These are phyloP conservation scores for Cryptosporidium viatorum DNA, from an alignment of 169 alveolate species.

Conservation along the genomic window DNA sequence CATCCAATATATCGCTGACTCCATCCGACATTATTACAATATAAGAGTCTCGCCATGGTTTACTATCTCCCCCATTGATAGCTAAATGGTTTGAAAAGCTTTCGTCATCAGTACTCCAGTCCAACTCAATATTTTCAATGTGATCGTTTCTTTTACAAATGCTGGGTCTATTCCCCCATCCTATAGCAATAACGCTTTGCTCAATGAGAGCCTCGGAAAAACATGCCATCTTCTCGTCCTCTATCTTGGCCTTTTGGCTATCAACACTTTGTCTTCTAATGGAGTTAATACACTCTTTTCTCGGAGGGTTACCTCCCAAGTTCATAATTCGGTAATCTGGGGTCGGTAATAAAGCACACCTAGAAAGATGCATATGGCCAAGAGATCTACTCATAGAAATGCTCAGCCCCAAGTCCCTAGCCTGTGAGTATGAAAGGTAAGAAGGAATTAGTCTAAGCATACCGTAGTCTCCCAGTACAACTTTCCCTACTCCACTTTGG, in stretches of 20 bases:
- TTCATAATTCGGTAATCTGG: conserved; percentile 50
- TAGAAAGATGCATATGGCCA: conserved; percentile 66
- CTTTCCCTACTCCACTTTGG: conserved; percentile 65
- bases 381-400: conserved; percentile 74
- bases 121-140: conserved; percentile 13
- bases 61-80: not conserved
- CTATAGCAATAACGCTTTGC: conserved; percentile 48
- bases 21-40: conserved; percentile 68
- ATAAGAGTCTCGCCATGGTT: not conserved
- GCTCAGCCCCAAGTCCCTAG: conserved; percentile 58
- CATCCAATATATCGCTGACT: conserved; percentile 59
- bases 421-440: conserved; percentile 42
- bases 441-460: conserved; percentile 60
- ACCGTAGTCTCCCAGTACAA: conserved; percentile 53
- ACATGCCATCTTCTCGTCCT: conserved; percentile 48
- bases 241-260: not conserved
- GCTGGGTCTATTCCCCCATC: conserved; percentile 38
- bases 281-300: conserved; percentile 30
- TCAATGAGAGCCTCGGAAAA: conserved; percentile 55
- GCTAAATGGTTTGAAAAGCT: not conserved
- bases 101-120: conserved; percentile 58
- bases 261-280: not conserved
- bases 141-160: not conserved
- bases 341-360: conserved; percentile 54
- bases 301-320: conserved; percentile 30